Evolutionary conservation across 2,329 filamentous ascomycete species (phyloP).

Genomic region (Aspergillus glaucus): DNA sequence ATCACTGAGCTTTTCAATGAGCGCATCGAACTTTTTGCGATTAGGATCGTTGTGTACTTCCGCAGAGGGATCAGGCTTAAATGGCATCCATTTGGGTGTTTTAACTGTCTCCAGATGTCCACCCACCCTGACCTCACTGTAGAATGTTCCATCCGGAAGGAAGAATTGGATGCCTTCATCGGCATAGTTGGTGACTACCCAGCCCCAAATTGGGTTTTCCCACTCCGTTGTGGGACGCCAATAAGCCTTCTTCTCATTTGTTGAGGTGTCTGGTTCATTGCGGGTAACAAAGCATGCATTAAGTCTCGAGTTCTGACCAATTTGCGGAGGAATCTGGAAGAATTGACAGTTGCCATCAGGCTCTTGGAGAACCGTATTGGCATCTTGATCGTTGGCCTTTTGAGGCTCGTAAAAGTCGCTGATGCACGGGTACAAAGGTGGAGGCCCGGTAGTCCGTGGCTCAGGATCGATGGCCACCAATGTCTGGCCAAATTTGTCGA

Average conservation of each 20-base stretch:
- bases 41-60: not conserved
- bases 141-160: slow-evolving; percentile 23
- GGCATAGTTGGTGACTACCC: slow-evolving; percentile 25
- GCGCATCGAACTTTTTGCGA: slow-evolving; percentile 11
- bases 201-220: slow-evolving; percentile 24
- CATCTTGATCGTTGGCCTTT: not conserved
- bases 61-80: slow-evolving; percentile 2
- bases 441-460: not conserved
- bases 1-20: slow-evolving; percentile 2
- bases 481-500: slow-evolving; percentile 47
- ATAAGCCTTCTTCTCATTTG: not conserved
- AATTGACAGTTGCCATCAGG: slow-evolving; percentile 1
- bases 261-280: not conserved
- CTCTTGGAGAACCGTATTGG: not conserved
- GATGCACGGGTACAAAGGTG: slow-evolving; percentile 14
- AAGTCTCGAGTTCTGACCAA: slow-evolving; percentile 22
- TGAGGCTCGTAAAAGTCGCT: slow-evolving; percentile 10
- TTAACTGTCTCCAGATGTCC: slow-evolving; percentile 5
- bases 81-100: slow-evolving; percentile 16
- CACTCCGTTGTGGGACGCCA: slow-evolving; percentile 13
- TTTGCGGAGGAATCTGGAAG: slow-evolving; percentile 7
- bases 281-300: slow-evolving; percentile 17
- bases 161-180: slow-evolving; percentile 26
- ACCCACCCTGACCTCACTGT: slow-evolving; percentile 19
- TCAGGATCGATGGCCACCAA: slow-evolving; percentile 27